phyloP scores from a whole-genome alignment of 148 eudicot species.

The Salicornia ramosissima region DNA sequence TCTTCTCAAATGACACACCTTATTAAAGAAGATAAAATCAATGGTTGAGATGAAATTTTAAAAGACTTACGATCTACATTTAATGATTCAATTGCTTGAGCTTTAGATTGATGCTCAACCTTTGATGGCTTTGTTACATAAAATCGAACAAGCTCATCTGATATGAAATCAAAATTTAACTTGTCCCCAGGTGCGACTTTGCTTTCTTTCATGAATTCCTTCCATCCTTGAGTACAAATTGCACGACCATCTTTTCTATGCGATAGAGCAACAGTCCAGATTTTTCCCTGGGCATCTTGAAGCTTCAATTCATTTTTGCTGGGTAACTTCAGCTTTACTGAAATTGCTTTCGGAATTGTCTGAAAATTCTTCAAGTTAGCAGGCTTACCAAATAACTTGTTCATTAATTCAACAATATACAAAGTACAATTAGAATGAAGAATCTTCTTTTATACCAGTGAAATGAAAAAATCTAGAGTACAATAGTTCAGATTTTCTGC shows the following conservation, averaged over 20 bases:
- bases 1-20: not conserved
- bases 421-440: too few species aligned
- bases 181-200: constrained; percentile 21
- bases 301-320: constrained; percentile 18
- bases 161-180: constrained; percentile 17
- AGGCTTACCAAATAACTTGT: constrained; percentile 2
- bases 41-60: not conserved
- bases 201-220: constrained; percentile 17
- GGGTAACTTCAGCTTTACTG: constrained; percentile 12
- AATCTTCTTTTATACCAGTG: too few species aligned
- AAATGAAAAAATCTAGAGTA: too few species aligned
- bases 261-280: constrained; percentile 23
- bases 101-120: constrained; percentile 11
- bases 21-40: not conserved
- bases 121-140: constrained; percentile 12
- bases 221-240: constrained; percentile 22
- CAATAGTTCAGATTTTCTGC: too few species aligned
- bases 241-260: constrained; percentile 20
- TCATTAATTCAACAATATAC: too few species aligned
- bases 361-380: constrained; percentile 9
- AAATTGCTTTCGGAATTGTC: constrained; percentile 19
- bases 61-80: constrained; percentile 20
- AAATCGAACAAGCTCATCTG: constrained; percentile 19
- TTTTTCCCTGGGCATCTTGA: constrained; percentile 19
- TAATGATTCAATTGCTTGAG: not conserved